Evolutionary conservation across 768 basidiomycete genomes (phyloP), one percentile per base, ranked within the genome.

Genomic region (Phaffia australis): DNA sequence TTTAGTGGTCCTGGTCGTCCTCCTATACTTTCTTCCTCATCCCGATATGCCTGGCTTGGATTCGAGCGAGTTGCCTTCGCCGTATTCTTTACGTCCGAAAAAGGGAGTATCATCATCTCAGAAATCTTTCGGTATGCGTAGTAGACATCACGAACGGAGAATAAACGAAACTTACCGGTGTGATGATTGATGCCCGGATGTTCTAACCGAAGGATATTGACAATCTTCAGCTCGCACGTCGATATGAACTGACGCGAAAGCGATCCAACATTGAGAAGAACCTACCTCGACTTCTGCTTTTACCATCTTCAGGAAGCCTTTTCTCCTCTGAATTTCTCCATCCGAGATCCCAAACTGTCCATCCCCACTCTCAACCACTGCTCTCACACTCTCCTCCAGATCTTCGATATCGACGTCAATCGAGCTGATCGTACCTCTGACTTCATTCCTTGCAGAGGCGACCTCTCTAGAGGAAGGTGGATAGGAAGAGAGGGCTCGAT

Each of bases 361-460:
- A 0, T 65, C 82, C 29, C 89, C 86, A 47, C 84, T 82, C 74
- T 94, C 93, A 0, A 95, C 88, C 51, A 91, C 88, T 42, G 35
- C 35, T 75, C 83, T 85, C 54, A 98, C 92, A 72, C 89, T 91
- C 73, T 90, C 89, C 59, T 95, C 92, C n/a, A 98, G 78, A 74
- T 91, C 91, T 68, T 91, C 89, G 27, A 94, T 74, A 77, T 97
- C 93, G 0, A 87, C 86, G 73, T 92, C 88, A 30, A 97, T 78
- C 1, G 85, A 78, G 0, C 83, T 81, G 11, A 98, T 81, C 1
- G 87, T 87, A 0, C 84, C 85, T 75, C 84, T 85, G 62, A 95
- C 78, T 87, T 89, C 74, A 4, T 75, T 66, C 72, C 63, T 68
- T 2, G 74, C 70, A 0, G 57, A 48, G 56, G 30, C 48, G 18